Percentiles rank a stretch among this genome's conserved stretches.
Conservation (phyloP, 2,329 filamentous ascomycete genomes). For the Colletotrichum lini region DNA sequence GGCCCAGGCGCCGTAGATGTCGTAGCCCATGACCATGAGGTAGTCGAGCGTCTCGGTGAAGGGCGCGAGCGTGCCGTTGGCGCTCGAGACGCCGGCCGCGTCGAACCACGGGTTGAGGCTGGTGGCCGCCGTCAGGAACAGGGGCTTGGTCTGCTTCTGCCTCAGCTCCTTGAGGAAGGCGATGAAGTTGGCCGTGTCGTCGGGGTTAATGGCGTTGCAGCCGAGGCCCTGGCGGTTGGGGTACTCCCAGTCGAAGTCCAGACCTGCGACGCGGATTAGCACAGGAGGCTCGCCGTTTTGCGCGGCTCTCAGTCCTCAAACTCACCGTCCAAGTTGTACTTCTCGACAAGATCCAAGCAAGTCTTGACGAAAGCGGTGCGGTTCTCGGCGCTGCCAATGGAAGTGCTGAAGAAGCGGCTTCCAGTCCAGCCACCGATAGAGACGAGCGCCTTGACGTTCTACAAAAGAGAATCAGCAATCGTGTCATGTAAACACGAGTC, state of each 20-base stretch:
- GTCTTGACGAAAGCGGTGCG: constrained; percentile 45
- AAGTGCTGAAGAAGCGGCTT: constrained; percentile 32
- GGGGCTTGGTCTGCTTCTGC: constrained; percentile 38
- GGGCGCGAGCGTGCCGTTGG: constrained; percentile 26
- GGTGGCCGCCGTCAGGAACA: constrained; percentile 36
- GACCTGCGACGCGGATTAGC: not conserved
- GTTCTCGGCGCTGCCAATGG: constrained; percentile 41
- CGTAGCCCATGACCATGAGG: constrained; percentile 41
- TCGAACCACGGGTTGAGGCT: constrained; percentile 37
- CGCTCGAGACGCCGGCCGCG: constrained; percentile 8
- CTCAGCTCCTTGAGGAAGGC: constrained; percentile 37
- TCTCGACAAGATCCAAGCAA: constrained; percentile 41
- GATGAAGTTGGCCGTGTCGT: constrained; percentile 39
- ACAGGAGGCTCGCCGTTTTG: not conserved
- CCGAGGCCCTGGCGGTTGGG: constrained; percentile 41
- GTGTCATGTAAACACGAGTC: not conserved
- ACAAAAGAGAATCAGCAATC: not conserved
- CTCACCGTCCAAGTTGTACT: constrained; percentile 42
- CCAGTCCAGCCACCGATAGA: constrained; percentile 40
- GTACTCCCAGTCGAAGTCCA: constrained; percentile 46
- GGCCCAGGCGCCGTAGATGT: constrained; percentile 38
- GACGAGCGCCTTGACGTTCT: constrained; percentile 35
- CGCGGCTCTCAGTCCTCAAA: too few species aligned
- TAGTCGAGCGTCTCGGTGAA: constrained; percentile 36
- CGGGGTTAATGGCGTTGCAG: constrained; percentile 36